Conservation (phyloP, 2,329 filamentous ascomycete species). For the Pseudogymnoascus sp. region DNA sequence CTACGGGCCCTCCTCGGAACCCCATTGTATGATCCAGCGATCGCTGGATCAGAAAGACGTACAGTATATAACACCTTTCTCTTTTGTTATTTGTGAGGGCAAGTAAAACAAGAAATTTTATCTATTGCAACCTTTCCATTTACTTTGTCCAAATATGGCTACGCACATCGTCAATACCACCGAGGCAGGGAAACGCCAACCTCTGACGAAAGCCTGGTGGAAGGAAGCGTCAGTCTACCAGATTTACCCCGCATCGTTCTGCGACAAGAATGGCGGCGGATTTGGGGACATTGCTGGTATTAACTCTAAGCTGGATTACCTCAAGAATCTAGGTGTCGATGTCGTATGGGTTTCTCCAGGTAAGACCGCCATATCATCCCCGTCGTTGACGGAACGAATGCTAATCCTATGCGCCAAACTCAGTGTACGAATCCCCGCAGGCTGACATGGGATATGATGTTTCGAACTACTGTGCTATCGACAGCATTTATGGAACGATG, state of each 20-base stretch:
- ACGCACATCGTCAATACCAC: background rate
- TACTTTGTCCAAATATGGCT: background rate
- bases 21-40: background rate
- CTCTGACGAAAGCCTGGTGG: conserved; percentile 4
- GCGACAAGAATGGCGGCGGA: conserved; percentile 47
- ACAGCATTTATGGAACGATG: conserved; percentile 57
- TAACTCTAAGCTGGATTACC: conserved; percentile 49
- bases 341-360: conserved; percentile 55
- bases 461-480: conserved; percentile 55
- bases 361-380: background rate
- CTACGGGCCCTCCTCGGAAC: background rate
- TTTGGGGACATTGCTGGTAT: conserved; percentile 53
- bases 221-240: conserved; percentile 36
- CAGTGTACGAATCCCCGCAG: conserved; percentile 52
- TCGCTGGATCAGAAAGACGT: background rate
- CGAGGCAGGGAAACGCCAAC: background rate
- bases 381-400: background rate
- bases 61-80: background rate
- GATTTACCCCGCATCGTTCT: conserved; percentile 48
- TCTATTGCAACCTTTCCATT: background rate
- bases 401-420: background rate
- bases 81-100: background rate
- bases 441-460: conserved; percentile 64
- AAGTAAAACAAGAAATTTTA: background rate
- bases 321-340: conserved; percentile 49